phyloP scores from a whole-genome alignment of 345 rosid genomes.

The Eucalyptus albens region DNA sequence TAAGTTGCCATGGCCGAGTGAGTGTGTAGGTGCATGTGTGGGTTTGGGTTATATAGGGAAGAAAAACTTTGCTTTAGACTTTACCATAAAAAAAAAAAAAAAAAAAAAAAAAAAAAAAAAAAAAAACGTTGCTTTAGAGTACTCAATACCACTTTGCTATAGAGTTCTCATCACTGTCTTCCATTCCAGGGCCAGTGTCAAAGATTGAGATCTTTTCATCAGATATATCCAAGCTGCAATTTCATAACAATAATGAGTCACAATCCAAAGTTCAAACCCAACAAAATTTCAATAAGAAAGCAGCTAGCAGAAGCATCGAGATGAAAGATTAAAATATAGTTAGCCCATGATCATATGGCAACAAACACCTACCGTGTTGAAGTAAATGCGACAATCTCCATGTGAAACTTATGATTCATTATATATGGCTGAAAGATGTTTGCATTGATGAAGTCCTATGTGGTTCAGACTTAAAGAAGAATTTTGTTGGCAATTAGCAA shows the following conservation, averaged over 20 bases:
- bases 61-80: not conserved
- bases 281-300: not conserved
- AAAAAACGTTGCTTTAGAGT: not conserved
- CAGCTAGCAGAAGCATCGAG: not conserved
- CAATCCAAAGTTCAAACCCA: not conserved
- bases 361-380: not conserved
- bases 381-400: not conserved
- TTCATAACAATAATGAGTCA: not conserved
- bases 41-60: not conserved
- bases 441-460: not conserved
- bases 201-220: slow-evolving; percentile 39
- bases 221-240: slow-evolving; percentile 39
- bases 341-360: not conserved
- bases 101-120: too few relatives aligned
- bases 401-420: not conserved
- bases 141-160: slow-evolving; percentile 47
- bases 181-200: slow-evolving; percentile 85
- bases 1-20: not conserved
- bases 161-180: slow-evolving; percentile 37
- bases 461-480: not conserved
- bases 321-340: not conserved
- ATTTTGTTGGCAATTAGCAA: not conserved
- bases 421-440: not conserved
- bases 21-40: not conserved
- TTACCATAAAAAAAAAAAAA: too few relatives aligned